These are phyloP conservation scores for Hydnomerulius pinastri DNA, from an alignment of 768 basidiomycete species.

Conservation along the genomic window DNA sequence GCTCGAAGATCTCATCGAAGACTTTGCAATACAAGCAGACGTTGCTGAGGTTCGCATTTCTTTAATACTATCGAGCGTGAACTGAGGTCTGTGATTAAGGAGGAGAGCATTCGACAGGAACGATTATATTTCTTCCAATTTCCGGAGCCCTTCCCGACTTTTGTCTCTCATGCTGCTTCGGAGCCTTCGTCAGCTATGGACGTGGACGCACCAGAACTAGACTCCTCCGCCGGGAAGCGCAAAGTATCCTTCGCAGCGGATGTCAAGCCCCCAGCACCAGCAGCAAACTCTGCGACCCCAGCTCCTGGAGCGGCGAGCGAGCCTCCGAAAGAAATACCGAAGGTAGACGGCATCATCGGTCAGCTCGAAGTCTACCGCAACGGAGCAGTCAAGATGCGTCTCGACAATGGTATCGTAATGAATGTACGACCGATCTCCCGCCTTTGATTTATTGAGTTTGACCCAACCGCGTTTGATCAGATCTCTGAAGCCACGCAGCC, in stretches of 20 bases:
- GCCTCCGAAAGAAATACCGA: slow-evolving; percentile 31
- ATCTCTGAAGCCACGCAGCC: slow-evolving; percentile 81
- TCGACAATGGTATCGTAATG: slow-evolving; percentile 78
- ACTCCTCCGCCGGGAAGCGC: slow-evolving; percentile 36
- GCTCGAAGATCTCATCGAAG: slow-evolving; percentile 73
- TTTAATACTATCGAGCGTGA: neutral
- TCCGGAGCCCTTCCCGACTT: slow-evolving; percentile 80
- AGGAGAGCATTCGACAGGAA: slow-evolving; percentile 55
- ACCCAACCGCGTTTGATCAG: slow-evolving; percentile 37
- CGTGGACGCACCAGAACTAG: slow-evolving; percentile 31
- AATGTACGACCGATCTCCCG: slow-evolving; percentile 51
- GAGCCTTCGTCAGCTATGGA: slow-evolving; percentile 33
- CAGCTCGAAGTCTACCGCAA: slow-evolving; percentile 83
- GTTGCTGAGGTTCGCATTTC: slow-evolving; percentile 39
- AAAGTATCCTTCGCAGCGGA: slow-evolving; percentile 65
- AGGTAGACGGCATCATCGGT: slow-evolving; percentile 78
- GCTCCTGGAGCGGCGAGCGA: slow-evolving; percentile 24
- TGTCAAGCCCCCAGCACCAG: slow-evolving; percentile 49
- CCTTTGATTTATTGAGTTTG: neutral
- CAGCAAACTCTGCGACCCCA: slow-evolving; percentile 20
- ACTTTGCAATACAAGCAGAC: slow-evolving; percentile 53
- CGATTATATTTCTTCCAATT: slow-evolving; percentile 90
- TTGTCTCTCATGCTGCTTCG: slow-evolving; percentile 43
- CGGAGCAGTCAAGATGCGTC: slow-evolving; percentile 83
- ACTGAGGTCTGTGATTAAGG: slow-evolving; percentile 35